Conservation (phyloP, 2,329 filamentous ascomycete species). For the Thelonectria discophora region DNA sequence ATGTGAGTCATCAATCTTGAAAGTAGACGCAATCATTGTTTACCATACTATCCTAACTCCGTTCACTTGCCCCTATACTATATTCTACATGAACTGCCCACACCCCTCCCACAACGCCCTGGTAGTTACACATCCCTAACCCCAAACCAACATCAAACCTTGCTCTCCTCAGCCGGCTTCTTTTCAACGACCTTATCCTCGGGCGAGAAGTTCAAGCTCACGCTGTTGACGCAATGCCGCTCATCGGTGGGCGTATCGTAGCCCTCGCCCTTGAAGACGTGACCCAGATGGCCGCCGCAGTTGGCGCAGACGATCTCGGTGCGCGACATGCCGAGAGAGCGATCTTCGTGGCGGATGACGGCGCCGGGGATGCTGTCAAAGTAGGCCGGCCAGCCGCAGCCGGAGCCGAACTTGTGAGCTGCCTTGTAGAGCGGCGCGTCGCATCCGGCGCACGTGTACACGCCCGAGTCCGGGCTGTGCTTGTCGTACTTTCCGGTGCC, state of each 20-base stretch:
- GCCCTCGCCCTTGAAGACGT: conserved; percentile 92
- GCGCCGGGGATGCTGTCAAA: conserved; percentile 95
- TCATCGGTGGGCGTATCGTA: conserved; percentile 89
- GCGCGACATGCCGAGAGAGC: conserved; percentile 79
- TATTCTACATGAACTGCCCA: neutral
- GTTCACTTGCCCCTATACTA: no score
- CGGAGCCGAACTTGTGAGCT: conserved; percentile 92
- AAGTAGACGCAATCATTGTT: no score
- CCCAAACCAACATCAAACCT: conserved; percentile 41
- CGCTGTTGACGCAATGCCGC: conserved; percentile 94
- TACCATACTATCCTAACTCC: no score
- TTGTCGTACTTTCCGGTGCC: conserved; percentile 87
- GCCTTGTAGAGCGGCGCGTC: conserved; percentile 90
- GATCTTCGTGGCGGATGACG: conserved; percentile 83
- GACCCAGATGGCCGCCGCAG: conserved; percentile 93
- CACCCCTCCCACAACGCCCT: neutral
- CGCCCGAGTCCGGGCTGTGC: conserved; percentile 77
- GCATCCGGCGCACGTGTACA: conserved; percentile 91
- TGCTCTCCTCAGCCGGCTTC: conserved; percentile 47
- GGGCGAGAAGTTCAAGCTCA: conserved; percentile 83
- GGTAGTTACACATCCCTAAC: neutral
- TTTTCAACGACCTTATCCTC: conserved; percentile 63
- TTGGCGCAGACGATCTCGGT: conserved; percentile 96
- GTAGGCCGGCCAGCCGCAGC: conserved; percentile 98
- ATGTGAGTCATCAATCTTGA: no score